These are phyloP conservation scores for Conticribra weissflogii DNA, from an alignment of 108 stramenopile species.

Conservation along the genomic window DNA sequence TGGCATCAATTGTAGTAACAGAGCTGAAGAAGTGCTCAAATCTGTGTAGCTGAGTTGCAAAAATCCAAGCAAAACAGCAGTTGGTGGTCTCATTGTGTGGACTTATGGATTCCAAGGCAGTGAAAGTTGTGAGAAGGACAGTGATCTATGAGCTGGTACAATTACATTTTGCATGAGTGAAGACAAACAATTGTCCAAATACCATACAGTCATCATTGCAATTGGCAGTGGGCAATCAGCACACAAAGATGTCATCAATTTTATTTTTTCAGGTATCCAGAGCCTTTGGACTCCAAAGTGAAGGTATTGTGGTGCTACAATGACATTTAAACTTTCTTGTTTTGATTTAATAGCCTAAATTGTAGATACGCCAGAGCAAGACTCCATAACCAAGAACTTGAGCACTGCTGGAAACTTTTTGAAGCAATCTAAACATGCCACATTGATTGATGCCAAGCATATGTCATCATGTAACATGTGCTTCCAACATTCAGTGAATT, in stretches of 20 bases:
- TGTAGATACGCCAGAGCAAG: neutral
- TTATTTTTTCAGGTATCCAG: neutral
- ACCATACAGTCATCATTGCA: neutral
- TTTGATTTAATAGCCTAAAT: neutral
- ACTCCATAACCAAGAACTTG: neutral
- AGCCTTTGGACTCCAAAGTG: neutral
- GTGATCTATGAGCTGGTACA: neutral
- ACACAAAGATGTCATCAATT: neutral
- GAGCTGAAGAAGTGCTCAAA: neutral
- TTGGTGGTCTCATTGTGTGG: neutral
- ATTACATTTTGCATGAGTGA: neutral
- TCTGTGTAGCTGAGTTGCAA: neutral
- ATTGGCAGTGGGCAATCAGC: neutral
- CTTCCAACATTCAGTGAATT: neutral
- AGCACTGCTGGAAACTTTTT: neutral
- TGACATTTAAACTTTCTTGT: neutral
- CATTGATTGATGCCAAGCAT: neutral
- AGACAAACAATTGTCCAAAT: neutral
- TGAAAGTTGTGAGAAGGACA: neutral
- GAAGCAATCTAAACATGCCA: neutral
- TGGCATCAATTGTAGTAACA: neutral
- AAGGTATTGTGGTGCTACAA: neutral
- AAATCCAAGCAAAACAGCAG: neutral
- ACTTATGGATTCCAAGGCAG: neutral
- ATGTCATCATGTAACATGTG: neutral